Evolutionary conservation across 1,284 basidiomycete species (phyloP), one percentile per base, ranked within the genome.

Genomic region (Peniophora sp.): DNA sequence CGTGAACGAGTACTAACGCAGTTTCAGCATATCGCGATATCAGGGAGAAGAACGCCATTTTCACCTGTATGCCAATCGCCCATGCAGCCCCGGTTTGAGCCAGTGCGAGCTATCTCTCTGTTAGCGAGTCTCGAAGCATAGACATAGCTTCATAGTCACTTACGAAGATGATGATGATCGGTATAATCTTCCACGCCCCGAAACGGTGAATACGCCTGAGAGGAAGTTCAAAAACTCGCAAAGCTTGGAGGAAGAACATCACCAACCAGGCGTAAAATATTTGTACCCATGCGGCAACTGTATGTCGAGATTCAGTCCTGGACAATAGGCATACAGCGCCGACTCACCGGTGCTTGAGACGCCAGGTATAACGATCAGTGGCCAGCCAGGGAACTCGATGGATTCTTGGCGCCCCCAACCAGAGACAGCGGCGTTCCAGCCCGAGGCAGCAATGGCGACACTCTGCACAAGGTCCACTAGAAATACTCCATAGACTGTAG

Each of bases 301-400:
- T 6, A 41, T 16, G 12, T 32, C 27, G 27, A 32, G 27, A 35
- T 16, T 48, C n/a, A 3, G 24, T 12, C 35, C 17, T n/a, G 51
- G 61, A 63, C 32, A 22, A 8, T 12, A 24, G n/a, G 27, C 27
- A 12, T 32, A 12, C 27, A 32, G 27, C 6, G 27, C 27, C 12
- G 27, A 12, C 27, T 32, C 27, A 32, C 27, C 27, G 27, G 12
- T 5, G 12, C 27, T 32, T 12, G 27, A 32, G 5, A 32, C 27
- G 5, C 27, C 27, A 12, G 27, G 27, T 6, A 32, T 32, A 12
- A 32, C 12, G 27, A 32, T 32, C 27, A 32, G 12, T 32, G 27
- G 27, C 27, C 27, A 32, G 12, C 27, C 27, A 12, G 27, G 27
- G 12, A 32, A 32, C 27, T 32, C 27, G 6, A 32, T 6, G 27